Evolutionary conservation across 2,329 filamentous ascomycete species (phyloP), one percentile per base, ranked within the genome.

Genomic region (Stachybotrys chlorohalonatus): DNA sequence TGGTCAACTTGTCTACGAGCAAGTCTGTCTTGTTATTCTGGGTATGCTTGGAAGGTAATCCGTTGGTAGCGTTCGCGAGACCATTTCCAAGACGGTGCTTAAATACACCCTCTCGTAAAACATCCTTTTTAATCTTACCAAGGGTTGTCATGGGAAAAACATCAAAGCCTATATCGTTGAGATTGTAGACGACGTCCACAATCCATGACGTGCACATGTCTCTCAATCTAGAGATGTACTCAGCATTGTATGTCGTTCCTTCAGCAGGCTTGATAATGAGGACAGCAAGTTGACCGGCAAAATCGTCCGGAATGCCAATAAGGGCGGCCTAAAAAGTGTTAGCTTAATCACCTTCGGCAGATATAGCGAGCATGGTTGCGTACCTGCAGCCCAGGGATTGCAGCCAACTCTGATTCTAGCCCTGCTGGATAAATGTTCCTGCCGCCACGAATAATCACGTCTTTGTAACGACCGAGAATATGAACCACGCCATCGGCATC

Each of bases 251-350:
- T 13, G 13, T 13, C 13, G 36, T 13, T 42, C 13, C 36, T 8
- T 9, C 11, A 24, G 46, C 11, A 2, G 46, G 15, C 46, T 47
- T 47, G 31, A 76, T 69, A 11, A 79, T 62, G 2, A 76, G 76
- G 13, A 78, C 69, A 0, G 74, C 73, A 3, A 79, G 68, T 57
- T 79, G 75, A 5, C 76, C 75, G 31, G 76, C 74, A 53, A 75
- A 60, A 11, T 71, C 66, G 58, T 79, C 74, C 2, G 69, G 65
- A 1, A 73, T 63, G 8, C 74, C 75, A 11, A 79, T 66, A 2
- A 79, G 71, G 54, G 75, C 69, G 1, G 62, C 68, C 61, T 71
- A 55, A 1, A 66, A 1, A 7, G 9, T 3, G 11, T 66, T 56
- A 61, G 59, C 36, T 5, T 3, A 42, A 13, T 5, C 36, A 42